phyloP scores from a whole-genome alignment of 768 basidiomycete species.

The Favolaschia claudopus region DNA sequence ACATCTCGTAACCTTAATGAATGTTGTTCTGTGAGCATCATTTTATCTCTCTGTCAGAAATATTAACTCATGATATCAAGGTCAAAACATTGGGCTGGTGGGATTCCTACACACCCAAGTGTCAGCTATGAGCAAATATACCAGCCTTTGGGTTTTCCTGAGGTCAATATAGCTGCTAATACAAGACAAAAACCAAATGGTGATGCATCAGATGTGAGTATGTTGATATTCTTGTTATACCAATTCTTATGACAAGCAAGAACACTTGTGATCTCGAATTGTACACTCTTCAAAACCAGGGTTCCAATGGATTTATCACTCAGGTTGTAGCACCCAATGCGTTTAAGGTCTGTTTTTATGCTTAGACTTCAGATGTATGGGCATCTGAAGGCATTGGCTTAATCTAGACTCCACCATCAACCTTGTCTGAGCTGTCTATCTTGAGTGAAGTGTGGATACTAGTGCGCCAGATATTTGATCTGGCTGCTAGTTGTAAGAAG shows the following conservation, averaged over 20 bases:
- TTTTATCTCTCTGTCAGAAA: constrained; percentile 23
- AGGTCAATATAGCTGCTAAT: not conserved
- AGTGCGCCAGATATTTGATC: constrained; percentile 1
- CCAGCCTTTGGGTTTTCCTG: constrained; percentile 14
- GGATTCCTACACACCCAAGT: not conserved
- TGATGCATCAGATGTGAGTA: constrained; percentile 20
- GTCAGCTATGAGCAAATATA: constrained; percentile 28
- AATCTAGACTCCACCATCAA: constrained; percentile 2
- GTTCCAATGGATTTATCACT: not conserved
- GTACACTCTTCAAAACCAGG: too few relatives aligned
- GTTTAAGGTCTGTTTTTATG: not conserved
- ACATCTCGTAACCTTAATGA: constrained; percentile 7
- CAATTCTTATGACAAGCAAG: too few relatives aligned
- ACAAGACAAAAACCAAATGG: not conserved
- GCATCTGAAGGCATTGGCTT: too few relatives aligned
- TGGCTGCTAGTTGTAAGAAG: constrained; percentile 3
- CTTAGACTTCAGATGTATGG: too few relatives aligned
- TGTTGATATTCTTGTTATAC: too few relatives aligned
- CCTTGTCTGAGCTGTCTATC: not conserved
- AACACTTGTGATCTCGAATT: too few relatives aligned
- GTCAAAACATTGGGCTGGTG: constrained; percentile 11
- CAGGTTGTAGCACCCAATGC: not conserved
- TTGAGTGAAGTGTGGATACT: not conserved
- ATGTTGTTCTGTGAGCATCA: constrained; percentile 12
- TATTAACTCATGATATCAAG: constrained; percentile 23